phyloP scores from a whole-genome alignment of 441 rosid genomes.

The Euphorbia schlechtendalii region DNA sequence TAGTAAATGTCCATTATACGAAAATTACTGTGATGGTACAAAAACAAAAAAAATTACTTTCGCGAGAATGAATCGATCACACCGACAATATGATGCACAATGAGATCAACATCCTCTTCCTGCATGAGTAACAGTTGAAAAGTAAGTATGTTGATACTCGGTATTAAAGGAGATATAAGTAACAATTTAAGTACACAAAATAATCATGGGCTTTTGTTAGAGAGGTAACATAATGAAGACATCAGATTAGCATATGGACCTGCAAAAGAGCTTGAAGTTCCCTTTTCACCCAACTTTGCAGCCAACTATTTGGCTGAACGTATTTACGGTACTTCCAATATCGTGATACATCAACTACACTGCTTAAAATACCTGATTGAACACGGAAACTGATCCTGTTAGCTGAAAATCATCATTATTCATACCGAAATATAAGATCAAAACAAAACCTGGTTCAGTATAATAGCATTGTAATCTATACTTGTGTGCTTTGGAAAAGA shows the following conservation, averaged over 20 bases:
- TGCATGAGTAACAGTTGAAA: conserved; percentile 14
- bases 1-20: background rate
- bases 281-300: conserved; percentile 68
- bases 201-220: no score
- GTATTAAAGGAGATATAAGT: background rate
- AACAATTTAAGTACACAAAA: background rate
- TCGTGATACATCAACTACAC: conserved; percentile 37
- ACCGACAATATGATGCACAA: conserved; percentile 66
- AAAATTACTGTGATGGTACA: background rate
- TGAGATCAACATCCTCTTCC: conserved; percentile 76
- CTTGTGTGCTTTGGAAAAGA: conserved; percentile 52
- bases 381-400: no score
- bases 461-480: conserved; percentile 61
- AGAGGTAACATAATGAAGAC: no score
- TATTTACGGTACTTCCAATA: conserved; percentile 68
- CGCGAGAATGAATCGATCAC: conserved; percentile 49
- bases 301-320: conserved; percentile 57
- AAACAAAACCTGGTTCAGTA: conserved; percentile 48
- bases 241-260: conserved; percentile 28
- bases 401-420: no score
- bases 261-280: conserved; percentile 86
- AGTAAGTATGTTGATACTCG: background rate
- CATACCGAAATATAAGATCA: conserved; percentile 19
- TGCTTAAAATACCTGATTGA: conserved; percentile 49
- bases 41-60: conserved; percentile 34